These are phyloP conservation scores for Hippophae tibetana DNA, from an alignment of 306 rosid species.

Conservation along the genomic window DNA sequence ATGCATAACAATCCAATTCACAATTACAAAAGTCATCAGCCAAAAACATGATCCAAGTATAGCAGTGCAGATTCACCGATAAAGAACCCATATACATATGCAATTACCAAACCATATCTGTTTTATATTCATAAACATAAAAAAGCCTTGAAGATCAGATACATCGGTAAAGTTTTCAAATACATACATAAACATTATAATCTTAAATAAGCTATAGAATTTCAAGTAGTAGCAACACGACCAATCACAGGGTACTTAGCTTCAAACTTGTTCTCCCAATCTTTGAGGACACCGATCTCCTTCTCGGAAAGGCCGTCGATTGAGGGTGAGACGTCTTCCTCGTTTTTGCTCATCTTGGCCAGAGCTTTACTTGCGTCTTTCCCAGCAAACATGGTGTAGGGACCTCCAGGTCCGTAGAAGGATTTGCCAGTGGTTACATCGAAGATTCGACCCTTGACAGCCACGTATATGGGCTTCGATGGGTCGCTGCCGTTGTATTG, in stretches of 20 bases:
- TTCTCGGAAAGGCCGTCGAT: slow-evolving; percentile 85
- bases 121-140: not conserved
- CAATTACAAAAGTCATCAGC: too few species aligned
- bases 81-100: not conserved
- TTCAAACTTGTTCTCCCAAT: slow-evolving; percentile 89
- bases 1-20: too few species aligned
- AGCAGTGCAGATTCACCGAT: not conserved
- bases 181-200: not conserved
- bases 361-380: slow-evolving; percentile 93
- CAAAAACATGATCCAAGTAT: not conserved
- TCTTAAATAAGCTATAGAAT: not conserved
- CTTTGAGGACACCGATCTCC: slow-evolving; percentile 87
- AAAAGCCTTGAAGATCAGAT: not conserved
- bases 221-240: slow-evolving; percentile 36
- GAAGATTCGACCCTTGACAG: slow-evolving; percentile 69
- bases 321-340: slow-evolving; percentile 51
- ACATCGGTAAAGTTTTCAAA: not conserved
- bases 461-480: slow-evolving; percentile 75
- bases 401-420: slow-evolving; percentile 88
- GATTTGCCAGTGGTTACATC: slow-evolving; percentile 74
- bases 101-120: not conserved
- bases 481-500: slow-evolving; percentile 68
- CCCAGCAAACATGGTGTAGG: slow-evolving; percentile 92
- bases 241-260: slow-evolving; percentile 88
- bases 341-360: slow-evolving; percentile 91